Evolutionary conservation across 2,329 filamentous ascomycete species (phyloP).

Genomic region (Monilinia aucupariae): DNA sequence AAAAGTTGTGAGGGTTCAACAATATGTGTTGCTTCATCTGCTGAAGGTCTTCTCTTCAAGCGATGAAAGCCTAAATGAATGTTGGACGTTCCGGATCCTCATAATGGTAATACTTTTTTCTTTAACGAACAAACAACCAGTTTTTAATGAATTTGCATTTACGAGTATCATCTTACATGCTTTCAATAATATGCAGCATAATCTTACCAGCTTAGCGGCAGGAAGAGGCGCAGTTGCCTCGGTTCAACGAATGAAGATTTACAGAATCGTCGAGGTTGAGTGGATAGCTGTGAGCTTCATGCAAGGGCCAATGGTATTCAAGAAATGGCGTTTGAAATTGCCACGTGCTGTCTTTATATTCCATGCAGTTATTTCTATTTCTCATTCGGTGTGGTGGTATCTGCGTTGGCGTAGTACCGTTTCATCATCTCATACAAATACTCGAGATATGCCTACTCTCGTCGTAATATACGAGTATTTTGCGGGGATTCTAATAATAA

Average conservation of each 20-base stretch:
- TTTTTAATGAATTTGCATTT: background rate
- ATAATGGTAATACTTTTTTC: background rate
- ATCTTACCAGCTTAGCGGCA: conserved; percentile 12
- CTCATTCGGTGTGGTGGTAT: conserved; percentile 14
- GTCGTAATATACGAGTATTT: background rate
- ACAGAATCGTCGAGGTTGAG: conserved; percentile 7
- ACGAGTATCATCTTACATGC: conserved; percentile 5
- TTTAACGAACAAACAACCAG: background rate
- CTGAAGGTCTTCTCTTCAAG: no score
- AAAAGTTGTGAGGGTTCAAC: no score
- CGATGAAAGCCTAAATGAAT: no score
- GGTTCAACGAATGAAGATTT: conserved; percentile 7
- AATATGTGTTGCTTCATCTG: no score
- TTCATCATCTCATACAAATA: background rate
- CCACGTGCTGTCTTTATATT: conserved; percentile 10
- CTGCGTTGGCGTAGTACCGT: background rate
- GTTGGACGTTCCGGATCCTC: background rate
- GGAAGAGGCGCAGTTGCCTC: conserved; percentile 16
- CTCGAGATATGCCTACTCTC: background rate
- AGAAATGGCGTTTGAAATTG: background rate
- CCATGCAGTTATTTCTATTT: background rate
- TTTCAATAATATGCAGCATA: conserved; percentile 1
- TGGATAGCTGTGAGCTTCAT: conserved; percentile 13
- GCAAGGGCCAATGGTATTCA: conserved; percentile 13
- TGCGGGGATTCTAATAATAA: background rate